Percentiles rank a stretch among this genome's conserved stretches.
phyloP scores from a whole-genome alignment of 73 alveolate genomes.

The Symbiodinium natans region DNA sequence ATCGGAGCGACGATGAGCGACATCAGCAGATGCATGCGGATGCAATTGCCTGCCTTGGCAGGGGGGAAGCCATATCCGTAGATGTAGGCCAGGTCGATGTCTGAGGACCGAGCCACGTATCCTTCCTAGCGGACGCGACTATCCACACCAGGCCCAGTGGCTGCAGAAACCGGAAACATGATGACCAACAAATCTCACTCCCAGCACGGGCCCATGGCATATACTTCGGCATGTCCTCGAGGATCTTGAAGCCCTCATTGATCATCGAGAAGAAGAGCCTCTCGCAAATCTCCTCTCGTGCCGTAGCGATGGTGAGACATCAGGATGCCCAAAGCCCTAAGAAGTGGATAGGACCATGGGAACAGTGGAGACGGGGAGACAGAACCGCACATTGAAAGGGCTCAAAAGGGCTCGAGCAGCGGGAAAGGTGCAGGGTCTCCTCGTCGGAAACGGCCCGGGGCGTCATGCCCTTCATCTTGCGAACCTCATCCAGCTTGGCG shows the following conservation, averaged over 20 bases:
- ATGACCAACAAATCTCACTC: too few species aligned
- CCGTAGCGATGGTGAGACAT: too few species aligned
- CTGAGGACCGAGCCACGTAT: conserved; percentile 66
- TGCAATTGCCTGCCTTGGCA: conserved; percentile 5
- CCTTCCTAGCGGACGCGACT: conserved; percentile 41
- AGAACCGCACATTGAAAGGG: too few species aligned
- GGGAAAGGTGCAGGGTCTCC: not conserved
- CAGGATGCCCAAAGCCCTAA: too few species aligned
- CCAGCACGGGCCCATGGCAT: too few species aligned
- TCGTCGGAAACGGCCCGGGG: conserved; percentile 41
- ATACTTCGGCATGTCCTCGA: conserved; percentile 13
- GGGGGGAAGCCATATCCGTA: conserved; percentile 90
- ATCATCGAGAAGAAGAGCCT: conserved; percentile 79
- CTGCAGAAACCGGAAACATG: too few species aligned
- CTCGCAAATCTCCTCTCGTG: conserved; percentile 58
- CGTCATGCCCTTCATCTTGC: conserved; percentile 60
- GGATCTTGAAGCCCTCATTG: conserved; percentile 91
- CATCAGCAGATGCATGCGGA: not conserved
- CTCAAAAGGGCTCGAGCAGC: too few species aligned
- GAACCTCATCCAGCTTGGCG: conserved; percentile 81
- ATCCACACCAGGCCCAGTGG: too few species aligned
- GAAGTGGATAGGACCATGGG: too few species aligned
- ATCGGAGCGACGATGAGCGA: not conserved
- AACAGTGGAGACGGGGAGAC: too few species aligned
- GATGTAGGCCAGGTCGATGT: conserved; percentile 94